A percentile compares a stretch with the other conserved stretches of the same genome.
Conservation (phyloP, 441 rosid species). For the Geranium incanum region DNA sequence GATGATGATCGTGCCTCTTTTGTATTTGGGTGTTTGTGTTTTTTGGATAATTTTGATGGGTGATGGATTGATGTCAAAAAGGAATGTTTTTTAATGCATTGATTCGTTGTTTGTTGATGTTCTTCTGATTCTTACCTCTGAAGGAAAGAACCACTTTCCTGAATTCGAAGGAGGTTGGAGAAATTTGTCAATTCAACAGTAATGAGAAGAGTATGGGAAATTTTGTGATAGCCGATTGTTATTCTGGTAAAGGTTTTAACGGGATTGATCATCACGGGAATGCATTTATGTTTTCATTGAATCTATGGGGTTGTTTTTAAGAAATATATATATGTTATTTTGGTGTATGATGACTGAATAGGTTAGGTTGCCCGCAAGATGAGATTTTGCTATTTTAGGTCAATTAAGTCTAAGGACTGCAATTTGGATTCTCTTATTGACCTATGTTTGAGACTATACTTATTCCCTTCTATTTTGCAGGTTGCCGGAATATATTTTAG, state of each 20-base stretch:
- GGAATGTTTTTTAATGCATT: background rate
- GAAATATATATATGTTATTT: background rate
- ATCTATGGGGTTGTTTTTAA: slow-evolving; percentile 11
- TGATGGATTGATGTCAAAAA: background rate
- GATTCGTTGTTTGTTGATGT: slow-evolving; percentile 19
- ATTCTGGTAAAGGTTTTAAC: background rate
- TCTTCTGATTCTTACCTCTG: slow-evolving; percentile 1
- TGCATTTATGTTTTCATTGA: background rate
- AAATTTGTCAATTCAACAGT: slow-evolving; percentile 6
- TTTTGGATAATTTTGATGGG: background rate
- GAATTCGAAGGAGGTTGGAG: background rate
- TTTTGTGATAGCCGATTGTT: background rate
- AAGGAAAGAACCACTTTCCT: slow-evolving; percentile 18
- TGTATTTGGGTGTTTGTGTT: slow-evolving; percentile 5
- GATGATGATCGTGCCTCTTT: slow-evolving; percentile 19
- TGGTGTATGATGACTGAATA: background rate
- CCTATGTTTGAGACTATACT: background rate
- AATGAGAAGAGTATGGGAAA: background rate
- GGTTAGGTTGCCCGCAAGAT: background rate
- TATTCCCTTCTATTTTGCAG: background rate
- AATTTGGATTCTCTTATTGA: slow-evolving; percentile 13
- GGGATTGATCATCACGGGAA: background rate
- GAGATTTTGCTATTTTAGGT: background rate
- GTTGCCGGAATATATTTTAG: background rate
- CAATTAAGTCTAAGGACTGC: slow-evolving; percentile 9